Evolutionary conservation across 192 early-diverging fungal genomes (phyloP).

Genomic region (Anaeromyces robustus): DNA sequence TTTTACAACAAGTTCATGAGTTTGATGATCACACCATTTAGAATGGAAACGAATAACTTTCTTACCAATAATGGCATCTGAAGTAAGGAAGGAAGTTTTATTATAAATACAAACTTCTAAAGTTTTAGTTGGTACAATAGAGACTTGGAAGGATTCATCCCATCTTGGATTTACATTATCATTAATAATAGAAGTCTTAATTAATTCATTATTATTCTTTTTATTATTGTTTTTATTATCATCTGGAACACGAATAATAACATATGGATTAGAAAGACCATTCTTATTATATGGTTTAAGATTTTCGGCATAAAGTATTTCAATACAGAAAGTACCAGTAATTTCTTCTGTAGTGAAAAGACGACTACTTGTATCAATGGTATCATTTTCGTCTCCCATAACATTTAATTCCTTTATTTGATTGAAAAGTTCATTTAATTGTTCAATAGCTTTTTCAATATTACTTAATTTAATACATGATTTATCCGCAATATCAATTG

Average conservation of each 20-base stretch:
- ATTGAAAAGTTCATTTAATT: conserved; percentile 28
- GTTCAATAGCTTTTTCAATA: conserved; percentile 27
- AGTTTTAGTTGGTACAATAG: conserved; percentile 28
- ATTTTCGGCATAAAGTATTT: conserved; percentile 34
- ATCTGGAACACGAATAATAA: conserved; percentile 30
- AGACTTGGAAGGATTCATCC: conserved; percentile 61
- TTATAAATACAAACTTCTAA: conserved; percentile 25
- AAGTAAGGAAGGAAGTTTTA: conserved; percentile 23
- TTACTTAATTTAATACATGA: conserved; percentile 41
- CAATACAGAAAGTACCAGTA: not conserved
- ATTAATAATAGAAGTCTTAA: conserved; percentile 29
- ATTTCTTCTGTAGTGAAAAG: conserved; percentile 5
- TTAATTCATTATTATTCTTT: conserved; percentile 10
- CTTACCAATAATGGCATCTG: conserved; percentile 29
- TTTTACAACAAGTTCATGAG: conserved; percentile 52
- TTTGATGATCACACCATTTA: conserved; percentile 27
- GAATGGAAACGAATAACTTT: conserved; percentile 32
- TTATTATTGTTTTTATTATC: conserved; percentile 4
- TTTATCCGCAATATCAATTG: conserved; percentile 4
- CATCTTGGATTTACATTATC: conserved; percentile 60
- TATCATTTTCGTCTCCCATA: conserved; percentile 8
- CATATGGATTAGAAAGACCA: conserved; percentile 30
- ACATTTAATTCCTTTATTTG: conserved; percentile 21
- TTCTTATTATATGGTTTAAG: conserved; percentile 33
- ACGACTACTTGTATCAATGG: not conserved